Evolutionary conservation across 2,329 filamentous ascomycete genomes (phyloP), one percentile per base, ranked within the genome.

Genomic region (Fusarium circinatum): DNA sequence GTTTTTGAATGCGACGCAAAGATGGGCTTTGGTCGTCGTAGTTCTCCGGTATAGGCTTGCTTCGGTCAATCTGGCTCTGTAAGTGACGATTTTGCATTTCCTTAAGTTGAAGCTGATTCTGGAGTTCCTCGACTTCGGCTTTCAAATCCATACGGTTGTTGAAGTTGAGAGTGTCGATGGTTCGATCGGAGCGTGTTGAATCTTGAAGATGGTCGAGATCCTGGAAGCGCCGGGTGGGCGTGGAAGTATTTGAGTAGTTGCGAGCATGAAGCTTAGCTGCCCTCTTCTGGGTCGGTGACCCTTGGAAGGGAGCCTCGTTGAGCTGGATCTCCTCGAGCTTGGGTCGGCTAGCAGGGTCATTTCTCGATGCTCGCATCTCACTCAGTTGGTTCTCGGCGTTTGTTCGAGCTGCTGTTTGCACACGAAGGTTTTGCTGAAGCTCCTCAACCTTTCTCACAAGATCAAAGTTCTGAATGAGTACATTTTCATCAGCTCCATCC

Each of bases 31-130:
- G 92, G 55, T 96, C 93, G 45, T 96, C 93, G 64, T 90, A 80
- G 81, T 86, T 90, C 41, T 93, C 92, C 30, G 88, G 88, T 11
- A 84, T 84, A 7, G 92, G 90, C 0, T 90, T 91, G 15, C 85
- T 85, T 52, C 93, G 90, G 44, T 96, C 93, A 47, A 98, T 85
- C 80, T 98, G 95, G 79, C 90, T 95, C 80, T 98, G 94, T 11
- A 98, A 89, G 78, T 98, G 95, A 39, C 93, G 91, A 82, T 98
- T 98, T 77, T 97, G 94, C 94, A 98, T 98, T 82, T 98, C 93
- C 9, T 93, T 92, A 81, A 98, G 90, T 79, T 98, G 96, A 58
- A 98, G 89, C 80, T 98, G 94, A 80, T 97, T 98, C 80, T 98
- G 96, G 32, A 98, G 88, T 82, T 97, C 92, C 80, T 98, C 96